A percentile compares a stretch with the other conserved stretches of the same genome.
phyloP scores from a whole-genome alignment of 768 basidiomycete genomes.

The Boletus subcaerulescens region DNA sequence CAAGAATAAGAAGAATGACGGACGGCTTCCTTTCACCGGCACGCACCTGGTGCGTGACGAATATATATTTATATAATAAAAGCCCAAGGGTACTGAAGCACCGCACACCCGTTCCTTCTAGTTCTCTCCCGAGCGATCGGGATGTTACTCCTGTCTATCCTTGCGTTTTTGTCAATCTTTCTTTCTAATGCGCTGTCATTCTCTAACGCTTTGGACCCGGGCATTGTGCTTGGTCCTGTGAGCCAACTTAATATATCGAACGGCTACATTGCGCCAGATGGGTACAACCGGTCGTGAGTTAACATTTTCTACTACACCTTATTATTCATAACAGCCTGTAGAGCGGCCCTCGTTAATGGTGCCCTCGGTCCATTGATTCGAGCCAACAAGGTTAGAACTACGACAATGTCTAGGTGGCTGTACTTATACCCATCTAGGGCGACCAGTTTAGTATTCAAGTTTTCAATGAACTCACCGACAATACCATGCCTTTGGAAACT shows the following conservation, averaged over 20 bases:
- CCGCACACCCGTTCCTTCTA: no score
- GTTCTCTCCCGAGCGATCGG: neutral
- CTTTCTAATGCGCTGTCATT: neutral
- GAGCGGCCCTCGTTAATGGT: neutral
- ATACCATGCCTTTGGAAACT: conserved; percentile 46
- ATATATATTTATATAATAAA: neutral
- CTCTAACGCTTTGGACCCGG: neutral
- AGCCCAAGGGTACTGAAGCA: neutral
- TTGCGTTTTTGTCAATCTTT: conserved; percentile 3
- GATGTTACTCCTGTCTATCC: neutral
- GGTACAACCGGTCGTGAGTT: conserved; percentile 4
- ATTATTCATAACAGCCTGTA: neutral
- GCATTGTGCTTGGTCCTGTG: neutral
- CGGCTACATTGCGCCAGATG: neutral
- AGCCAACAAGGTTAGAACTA: conserved; percentile 31
- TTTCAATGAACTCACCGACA: conserved; percentile 29
- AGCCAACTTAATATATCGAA: neutral
- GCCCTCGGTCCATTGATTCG: conserved; percentile 40
- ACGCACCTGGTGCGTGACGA: no score
- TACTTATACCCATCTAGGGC: neutral
- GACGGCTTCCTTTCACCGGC: no score
- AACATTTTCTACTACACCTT: neutral
- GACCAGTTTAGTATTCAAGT: neutral
- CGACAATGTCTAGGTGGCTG: neutral
- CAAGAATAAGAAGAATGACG: no score